Evolutionary conservation across 805 yeast species (phyloP), one percentile per base, ranked within the genome.

Genomic region (Candida schatavii): DNA sequence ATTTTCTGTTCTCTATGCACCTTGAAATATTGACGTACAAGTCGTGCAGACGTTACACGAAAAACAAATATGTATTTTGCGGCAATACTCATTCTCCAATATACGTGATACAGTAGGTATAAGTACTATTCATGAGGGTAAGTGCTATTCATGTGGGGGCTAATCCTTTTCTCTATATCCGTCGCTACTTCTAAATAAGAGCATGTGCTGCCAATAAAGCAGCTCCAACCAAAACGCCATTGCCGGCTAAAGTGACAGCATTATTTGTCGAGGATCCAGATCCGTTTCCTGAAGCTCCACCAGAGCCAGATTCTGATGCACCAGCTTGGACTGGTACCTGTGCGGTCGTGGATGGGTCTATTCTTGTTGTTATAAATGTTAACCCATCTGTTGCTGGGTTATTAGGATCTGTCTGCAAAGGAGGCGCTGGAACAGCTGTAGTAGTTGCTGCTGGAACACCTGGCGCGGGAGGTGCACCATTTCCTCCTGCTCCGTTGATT

Each of bases 391-490:
- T 45, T 14, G 55, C 42, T 23, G 54, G 44, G 3, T 54, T 47
- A n/a, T 41, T 42, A 13, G 34, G 36, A 10, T 22, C 46, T 5
- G 42, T 37, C 19, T n/a, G 32, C 18, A 29, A 29, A 11, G 32
- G 18, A 11, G 32, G 18, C 6, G 34, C 29, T 3, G 46, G 29
- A 5, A 27, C 32, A n/a, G 45, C 25, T 3, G 47, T 43, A 18
- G 52, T 47, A 5, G 19, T 5, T 15, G 40, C 40, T 4, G 40
- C 19, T 14, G 48, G 40, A 18, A 46, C 35, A 6, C 46, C 47
- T 21, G 50, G 17, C 19, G 52, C 45, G n/a, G 42, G 45, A 13
- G 57, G 40, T n/a, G 56, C 43, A 7, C 53, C 35, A 9, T 20
- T 7, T 23, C 7, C 21, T 31, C 11, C 43, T 4, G 56, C 48